A percentile compares a stretch with the other conserved stretches of the same genome.
These are phyloP conservation scores for Meira miltonrushii DNA, from an alignment of 1,284 basidiomycete genomes.

Conservation along the genomic window DNA sequence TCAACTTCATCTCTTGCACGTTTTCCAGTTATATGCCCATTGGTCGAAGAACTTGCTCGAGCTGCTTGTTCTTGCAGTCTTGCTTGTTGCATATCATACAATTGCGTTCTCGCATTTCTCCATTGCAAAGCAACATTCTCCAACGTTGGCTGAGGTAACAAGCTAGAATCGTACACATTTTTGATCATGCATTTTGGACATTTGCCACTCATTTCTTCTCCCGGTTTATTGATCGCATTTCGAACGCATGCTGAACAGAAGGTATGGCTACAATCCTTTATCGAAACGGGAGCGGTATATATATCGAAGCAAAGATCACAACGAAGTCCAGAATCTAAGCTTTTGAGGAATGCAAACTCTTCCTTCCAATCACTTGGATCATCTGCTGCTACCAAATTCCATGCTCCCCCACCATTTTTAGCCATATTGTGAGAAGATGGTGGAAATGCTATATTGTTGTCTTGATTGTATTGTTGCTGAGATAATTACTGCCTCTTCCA, in stretches of 20 bases:
- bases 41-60: too few species aligned
- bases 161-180: constrained; percentile 44
- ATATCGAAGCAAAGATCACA: constrained; percentile 49
- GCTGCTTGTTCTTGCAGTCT: too few species aligned
- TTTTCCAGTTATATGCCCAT: too few species aligned
- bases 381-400: constrained; percentile 26
- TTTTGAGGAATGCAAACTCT: constrained; percentile 26
- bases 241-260: constrained; percentile 50
- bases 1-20: too few species aligned
- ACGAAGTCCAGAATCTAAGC: constrained; percentile 37
- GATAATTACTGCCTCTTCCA: too few species aligned
- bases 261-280: constrained; percentile 41
- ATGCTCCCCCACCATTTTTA: neutral
- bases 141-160: constrained; percentile 36
- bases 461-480: too few species aligned
- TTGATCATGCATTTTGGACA: constrained; percentile 48
- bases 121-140: constrained; percentile 41
- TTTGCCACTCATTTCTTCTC: constrained; percentile 30
- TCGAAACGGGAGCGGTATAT: constrained; percentile 41
- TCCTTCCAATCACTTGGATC: constrained; percentile 46
- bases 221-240: constrained; percentile 45
- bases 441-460: too few species aligned
- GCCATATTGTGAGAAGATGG: neutral
- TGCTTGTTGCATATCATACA: too few species aligned
- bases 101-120: constrained; percentile 19